These are phyloP conservation scores for Kuraishia cidri DNA, from an alignment of 805 yeast genomes.

Conservation along the genomic window DNA sequence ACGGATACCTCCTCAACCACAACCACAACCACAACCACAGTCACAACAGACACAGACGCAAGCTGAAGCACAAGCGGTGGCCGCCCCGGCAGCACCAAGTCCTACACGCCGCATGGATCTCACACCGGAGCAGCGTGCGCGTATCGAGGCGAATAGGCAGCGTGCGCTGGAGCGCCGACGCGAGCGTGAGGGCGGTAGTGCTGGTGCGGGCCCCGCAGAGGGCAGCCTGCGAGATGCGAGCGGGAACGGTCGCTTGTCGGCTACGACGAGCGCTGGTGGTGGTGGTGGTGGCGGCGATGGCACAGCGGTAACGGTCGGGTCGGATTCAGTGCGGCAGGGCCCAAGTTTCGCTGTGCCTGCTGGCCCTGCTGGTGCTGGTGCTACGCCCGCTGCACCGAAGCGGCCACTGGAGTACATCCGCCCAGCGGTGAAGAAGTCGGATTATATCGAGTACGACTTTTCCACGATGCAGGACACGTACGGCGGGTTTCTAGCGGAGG, in stretches of 20 bases:
- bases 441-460: constrained; percentile 79
- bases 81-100: constrained; percentile 1
- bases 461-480: constrained; percentile 81
- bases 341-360: no score
- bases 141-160: constrained; percentile 43
- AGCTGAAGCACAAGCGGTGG: no score
- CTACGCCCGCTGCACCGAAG: constrained; percentile 12
- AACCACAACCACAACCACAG: constrained; percentile 2
- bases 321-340: not conserved
- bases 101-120: constrained; percentile 13
- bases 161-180: constrained; percentile 34
- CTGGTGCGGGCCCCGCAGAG: no score
- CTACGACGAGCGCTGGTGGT: no score
- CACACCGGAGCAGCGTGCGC: constrained; percentile 38
- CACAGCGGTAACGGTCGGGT: constrained; percentile 1
- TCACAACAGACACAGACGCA: no score
- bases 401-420: constrained; percentile 18
- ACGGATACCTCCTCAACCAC: no score
- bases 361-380: no score
- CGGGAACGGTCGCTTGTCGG: no score
- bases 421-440: constrained; percentile 47
- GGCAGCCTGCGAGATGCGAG: constrained; percentile 14
- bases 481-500: constrained; percentile 73
- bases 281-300: no score
- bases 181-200: constrained; percentile 5